These are phyloP conservation scores for Dioszegia hungarica DNA, from an alignment of 768 basidiomycete genomes.

Conservation along the genomic window DNA sequence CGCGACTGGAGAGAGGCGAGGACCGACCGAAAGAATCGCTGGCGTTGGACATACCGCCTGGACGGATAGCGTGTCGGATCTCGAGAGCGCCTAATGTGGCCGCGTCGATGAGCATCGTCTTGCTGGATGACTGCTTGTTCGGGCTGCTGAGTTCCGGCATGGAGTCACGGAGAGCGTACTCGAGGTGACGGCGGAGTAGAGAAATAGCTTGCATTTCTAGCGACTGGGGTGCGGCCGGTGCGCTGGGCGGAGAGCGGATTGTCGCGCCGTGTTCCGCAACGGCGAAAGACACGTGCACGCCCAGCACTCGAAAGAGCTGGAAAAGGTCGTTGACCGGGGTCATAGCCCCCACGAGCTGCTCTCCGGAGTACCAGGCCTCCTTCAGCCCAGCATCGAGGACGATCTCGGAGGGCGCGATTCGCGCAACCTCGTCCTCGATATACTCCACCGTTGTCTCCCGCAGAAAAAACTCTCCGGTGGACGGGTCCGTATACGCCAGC, in stretches of 20 bases:
- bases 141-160: constrained; percentile 36
- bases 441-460: constrained; percentile 57
- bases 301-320: constrained; percentile 24
- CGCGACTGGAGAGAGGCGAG: constrained; percentile 34
- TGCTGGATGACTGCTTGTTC: constrained; percentile 19
- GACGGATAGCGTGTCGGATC: constrained; percentile 44
- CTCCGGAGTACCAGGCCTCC: constrained; percentile 10
- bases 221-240: neutral
- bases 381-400: constrained; percentile 54
- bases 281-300: constrained; percentile 35
- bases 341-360: neutral
- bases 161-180: constrained; percentile 40
- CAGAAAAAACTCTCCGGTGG: constrained; percentile 83
- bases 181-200: constrained; percentile 35
- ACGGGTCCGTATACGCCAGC: constrained; percentile 90
- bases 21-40: constrained; percentile 2
- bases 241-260: too few relatives aligned
- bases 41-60: constrained; percentile 15
- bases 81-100: constrained; percentile 46
- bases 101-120: constrained; percentile 47
- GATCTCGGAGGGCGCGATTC: constrained; percentile 76
- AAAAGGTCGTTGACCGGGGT: constrained; percentile 12
- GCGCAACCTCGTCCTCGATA: constrained; percentile 73
- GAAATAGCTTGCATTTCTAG: constrained; percentile 33
- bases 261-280: neutral